These are phyloP conservation scores for Dictyostelium capitatum DNA, from an alignment of 78 protist species.

Conservation along the genomic window DNA sequence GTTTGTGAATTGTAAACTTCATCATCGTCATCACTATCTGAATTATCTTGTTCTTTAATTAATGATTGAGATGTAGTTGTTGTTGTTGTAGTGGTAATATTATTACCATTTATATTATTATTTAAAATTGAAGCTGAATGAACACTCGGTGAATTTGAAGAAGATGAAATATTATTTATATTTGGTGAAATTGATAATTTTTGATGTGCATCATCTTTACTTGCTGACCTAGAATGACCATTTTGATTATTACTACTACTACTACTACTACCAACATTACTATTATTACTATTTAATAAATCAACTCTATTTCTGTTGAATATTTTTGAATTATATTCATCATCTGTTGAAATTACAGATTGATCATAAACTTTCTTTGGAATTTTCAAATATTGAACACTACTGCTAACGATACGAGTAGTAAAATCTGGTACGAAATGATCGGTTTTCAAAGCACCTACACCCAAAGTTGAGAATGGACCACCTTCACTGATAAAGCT, in stretches of 20 bases:
- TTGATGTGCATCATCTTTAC: background rate
- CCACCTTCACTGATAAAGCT: constrained; percentile 82
- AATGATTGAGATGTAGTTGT: background rate
- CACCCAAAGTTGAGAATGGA: constrained; percentile 81
- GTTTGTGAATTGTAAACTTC: background rate
- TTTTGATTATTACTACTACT: background rate
- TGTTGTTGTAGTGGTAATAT: background rate
- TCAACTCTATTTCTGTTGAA: constrained; percentile 36
- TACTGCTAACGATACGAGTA: constrained; percentile 24
- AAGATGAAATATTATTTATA: background rate
- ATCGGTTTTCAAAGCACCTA: constrained; percentile 51
- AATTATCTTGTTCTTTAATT: background rate
- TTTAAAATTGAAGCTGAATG: background rate
- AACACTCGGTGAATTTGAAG: background rate
- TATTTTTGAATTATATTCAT: constrained; percentile 47
- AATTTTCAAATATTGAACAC: constrained; percentile 4
- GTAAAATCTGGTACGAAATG: constrained; percentile 71
- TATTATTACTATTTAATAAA: background rate
- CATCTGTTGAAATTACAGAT: constrained; percentile 26
- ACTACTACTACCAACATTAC: background rate
- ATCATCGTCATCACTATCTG: constrained; percentile 22
- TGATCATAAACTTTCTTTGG: constrained; percentile 39
- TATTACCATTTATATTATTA: constrained; percentile 12
- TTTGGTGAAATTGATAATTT: background rate
- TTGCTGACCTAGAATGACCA: constrained; percentile 1